Base-by-base conservation (phyloP, 805 yeast species). In the Metschnikowia kunwiensis region DNA sequence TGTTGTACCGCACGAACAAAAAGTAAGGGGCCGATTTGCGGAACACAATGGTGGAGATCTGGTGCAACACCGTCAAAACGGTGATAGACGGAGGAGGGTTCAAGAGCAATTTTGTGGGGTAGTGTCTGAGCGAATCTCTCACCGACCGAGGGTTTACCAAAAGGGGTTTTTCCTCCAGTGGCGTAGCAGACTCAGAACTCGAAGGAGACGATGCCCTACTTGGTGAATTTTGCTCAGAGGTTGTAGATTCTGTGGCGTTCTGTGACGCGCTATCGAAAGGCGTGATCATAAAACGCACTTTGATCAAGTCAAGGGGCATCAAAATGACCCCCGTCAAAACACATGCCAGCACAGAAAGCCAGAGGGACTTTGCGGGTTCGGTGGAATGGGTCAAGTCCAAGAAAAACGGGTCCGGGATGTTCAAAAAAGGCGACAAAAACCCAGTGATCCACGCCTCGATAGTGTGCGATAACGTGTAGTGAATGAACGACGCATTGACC, bases 401-500 rank as follows among this genome's bases (percentile, higher is more conserved):
- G 56, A 87, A 82, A 43, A 80, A 78, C 3, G 96, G 96, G 55
- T 89, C 97, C 0, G 96, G 95, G 20, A 87, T 77, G 13, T 84
- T 82, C 34, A 85, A 58, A 30, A 86, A 63, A 2, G 96, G 93
- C 4, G 96, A 80, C 6, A 88, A 55, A 44, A 89, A 77, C 3
- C 96, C 96, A 0, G 94, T 83, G 31, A 88, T 70, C 97, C 97
- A 89, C 1, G 96, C 86, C 53, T 86, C 91, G 30, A 88, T 63
- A 0, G 95, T 83, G 32, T 79, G 77, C 2, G 82, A 76, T 13
- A 87, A 65, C 0, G 95, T 83, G 36, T 75, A 82, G 54, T 83
- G 74, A 13, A 93, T 69, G 51, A 88, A 91, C 0, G 95, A 73
- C 2, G 95, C 82, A 54, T 85, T 82, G 26, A 80, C 73, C 8